These are phyloP conservation scores for Cucumis melo DNA, from an alignment of 306 rosid species.

Conservation along the genomic window DNA sequence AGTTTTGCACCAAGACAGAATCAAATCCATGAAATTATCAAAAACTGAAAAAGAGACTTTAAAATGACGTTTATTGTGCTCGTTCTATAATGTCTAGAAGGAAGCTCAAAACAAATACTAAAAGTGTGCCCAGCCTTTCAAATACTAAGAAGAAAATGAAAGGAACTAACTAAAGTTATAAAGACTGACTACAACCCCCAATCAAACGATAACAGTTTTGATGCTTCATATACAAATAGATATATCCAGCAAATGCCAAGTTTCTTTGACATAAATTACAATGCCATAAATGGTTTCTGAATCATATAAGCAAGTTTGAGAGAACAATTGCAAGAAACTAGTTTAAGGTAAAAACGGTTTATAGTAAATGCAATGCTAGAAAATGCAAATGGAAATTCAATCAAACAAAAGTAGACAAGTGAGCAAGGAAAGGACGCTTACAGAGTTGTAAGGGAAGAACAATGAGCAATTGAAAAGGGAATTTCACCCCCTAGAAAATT, in stretches of 20 bases:
- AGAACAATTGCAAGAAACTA: background rate
- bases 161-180: background rate
- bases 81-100: too few relatives aligned
- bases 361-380: background rate
- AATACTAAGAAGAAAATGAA: background rate
- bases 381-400: background rate
- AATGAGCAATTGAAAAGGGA: constrained; percentile 57
- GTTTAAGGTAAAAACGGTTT: background rate
- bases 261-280: background rate
- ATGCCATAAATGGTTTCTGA: background rate
- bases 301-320: background rate
- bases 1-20: too few relatives aligned
- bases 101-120: too few relatives aligned
- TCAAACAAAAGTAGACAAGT: background rate
- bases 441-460: constrained; percentile 55
- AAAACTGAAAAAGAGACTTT: too few relatives aligned
- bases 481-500: constrained; percentile 53
- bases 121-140: background rate
- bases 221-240: background rate
- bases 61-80: too few relatives aligned
- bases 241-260: background rate
- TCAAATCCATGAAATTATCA: too few relatives aligned
- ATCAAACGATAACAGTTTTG: background rate
- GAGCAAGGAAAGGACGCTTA: constrained; percentile 31
- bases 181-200: background rate